phyloP scores from a whole-genome alignment of 2,329 filamentous ascomycete genomes.

The Ceratocystis eucalypticola region DNA sequence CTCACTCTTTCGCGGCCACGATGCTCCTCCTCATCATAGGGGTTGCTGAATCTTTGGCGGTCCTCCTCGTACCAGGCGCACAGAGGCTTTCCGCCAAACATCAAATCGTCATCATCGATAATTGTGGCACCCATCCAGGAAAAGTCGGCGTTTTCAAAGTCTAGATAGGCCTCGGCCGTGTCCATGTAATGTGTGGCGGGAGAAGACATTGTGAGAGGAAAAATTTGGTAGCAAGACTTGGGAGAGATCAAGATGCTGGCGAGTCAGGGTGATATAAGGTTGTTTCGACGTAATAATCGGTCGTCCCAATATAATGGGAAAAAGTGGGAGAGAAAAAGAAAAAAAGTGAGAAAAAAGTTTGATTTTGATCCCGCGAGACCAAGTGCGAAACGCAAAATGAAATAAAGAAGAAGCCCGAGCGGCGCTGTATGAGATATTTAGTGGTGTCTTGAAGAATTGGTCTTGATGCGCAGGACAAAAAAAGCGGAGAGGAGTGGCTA shows the following conservation, averaged over 20 bases:
- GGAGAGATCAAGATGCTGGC: not conserved
- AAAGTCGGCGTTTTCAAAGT: constrained; percentile 19
- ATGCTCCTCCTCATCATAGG: constrained; percentile 30
- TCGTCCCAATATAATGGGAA: not conserved
- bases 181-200: constrained; percentile 4
- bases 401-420: not conserved
- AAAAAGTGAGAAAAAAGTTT: not conserved
- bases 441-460: not conserved
- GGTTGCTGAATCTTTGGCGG: constrained; percentile 31
- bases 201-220: constrained; percentile 9
- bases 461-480: not conserved
- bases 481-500: not conserved
- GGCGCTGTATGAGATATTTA: constrained; percentile 1
- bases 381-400: not conserved
- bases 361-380: not conserved
- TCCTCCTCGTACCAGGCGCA: constrained; percentile 50
- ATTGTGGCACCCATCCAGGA: constrained; percentile 38
- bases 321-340: not conserved
- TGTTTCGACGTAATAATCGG: not conserved
- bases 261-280: not conserved
- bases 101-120: constrained; percentile 46
- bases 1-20: constrained; percentile 30
- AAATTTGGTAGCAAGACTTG: not conserved
- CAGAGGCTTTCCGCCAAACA: constrained; percentile 46
- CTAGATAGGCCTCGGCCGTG: constrained; percentile 13